A percentile compares a stretch with the other conserved stretches of the same genome.
Evolutionary conservation across 805 yeast genomes (phyloP).

Genomic region (Kluyveromyces nonfermentans): DNA sequence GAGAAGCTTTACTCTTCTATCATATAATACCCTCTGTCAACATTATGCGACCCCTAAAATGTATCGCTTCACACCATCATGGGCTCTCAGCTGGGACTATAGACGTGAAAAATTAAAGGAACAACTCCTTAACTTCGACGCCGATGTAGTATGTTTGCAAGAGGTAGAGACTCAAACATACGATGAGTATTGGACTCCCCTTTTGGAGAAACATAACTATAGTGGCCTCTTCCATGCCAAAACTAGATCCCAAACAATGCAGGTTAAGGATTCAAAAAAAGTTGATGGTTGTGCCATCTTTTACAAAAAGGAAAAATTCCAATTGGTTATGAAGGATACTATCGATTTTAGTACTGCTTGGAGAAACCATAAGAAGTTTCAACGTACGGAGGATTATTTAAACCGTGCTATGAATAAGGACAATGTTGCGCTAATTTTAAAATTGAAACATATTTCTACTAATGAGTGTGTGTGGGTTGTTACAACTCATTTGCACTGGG

Average conservation of each 20-base stretch:
- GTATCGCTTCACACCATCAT: slow-evolving; percentile 91
- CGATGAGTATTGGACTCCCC: slow-evolving; percentile 80
- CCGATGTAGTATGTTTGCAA: slow-evolving; percentile 85
- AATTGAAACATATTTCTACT: slow-evolving; percentile 62
- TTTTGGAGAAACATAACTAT: slow-evolving; percentile 66
- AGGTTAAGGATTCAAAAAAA: slow-evolving; percentile 65
- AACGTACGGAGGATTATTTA: slow-evolving; percentile 88
- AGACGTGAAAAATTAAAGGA: slow-evolving; percentile 68
- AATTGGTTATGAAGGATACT: slow-evolving; percentile 56
- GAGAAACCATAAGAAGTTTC: slow-evolving; percentile 75
- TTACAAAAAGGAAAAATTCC: slow-evolving; percentile 60
- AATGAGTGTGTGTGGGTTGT: slow-evolving; percentile 68
- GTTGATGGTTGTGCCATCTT: slow-evolving; percentile 99
- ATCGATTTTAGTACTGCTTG: slow-evolving; percentile 79
- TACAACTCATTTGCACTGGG: slow-evolving; percentile 97
- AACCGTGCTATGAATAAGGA: slow-evolving; percentile 95
- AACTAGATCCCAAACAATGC: slow-evolving; percentile 88
- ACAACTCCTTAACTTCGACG: slow-evolving; percentile 53
- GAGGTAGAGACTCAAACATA: slow-evolving; percentile 86
- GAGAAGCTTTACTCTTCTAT: slow-evolving; percentile 60
- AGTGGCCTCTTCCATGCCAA: slow-evolving; percentile 76
- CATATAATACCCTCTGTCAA: slow-evolving; percentile 90
- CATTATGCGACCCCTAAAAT: slow-evolving; percentile 87
- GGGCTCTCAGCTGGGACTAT: slow-evolving; percentile 94
- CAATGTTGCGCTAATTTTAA: slow-evolving; percentile 73